A percentile compares a stretch with the other conserved stretches of the same genome.
phyloP scores from a whole-genome alignment of 345 rosid genomes.

The Lumnitzera littorea region DNA sequence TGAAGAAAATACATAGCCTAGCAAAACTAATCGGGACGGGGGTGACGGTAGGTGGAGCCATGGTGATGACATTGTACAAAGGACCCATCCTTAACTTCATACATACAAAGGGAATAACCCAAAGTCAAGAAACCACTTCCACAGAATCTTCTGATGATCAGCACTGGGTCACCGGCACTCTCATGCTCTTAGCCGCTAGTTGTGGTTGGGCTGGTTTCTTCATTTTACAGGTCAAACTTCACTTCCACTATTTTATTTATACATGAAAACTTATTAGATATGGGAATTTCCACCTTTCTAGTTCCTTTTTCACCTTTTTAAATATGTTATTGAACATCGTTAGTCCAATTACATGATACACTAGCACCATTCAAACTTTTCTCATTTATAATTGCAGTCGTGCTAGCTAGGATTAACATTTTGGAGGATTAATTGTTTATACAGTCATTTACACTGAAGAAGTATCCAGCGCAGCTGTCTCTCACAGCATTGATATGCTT shows the following conservation, averaged over 20 bases:
- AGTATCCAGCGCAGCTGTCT: slow-evolving; percentile 93
- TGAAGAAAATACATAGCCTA: slow-evolving; percentile 49
- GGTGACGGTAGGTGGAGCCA: slow-evolving; percentile 70
- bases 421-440: neutral
- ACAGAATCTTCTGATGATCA: slow-evolving; percentile 28
- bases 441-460: slow-evolving; percentile 69
- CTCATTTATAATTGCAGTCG: too few species aligned
- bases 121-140: slow-evolving; percentile 22
- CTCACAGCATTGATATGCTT: slow-evolving; percentile 64
- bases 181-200: slow-evolving; percentile 56
- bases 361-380: too few species aligned
- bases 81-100: slow-evolving; percentile 66
- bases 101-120: slow-evolving; percentile 22
- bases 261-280: neutral
- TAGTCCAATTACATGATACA: too few species aligned
- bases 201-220: slow-evolving; percentile 70
- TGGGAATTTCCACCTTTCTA: too few species aligned
- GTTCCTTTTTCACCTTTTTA: too few species aligned
- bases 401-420: neutral
- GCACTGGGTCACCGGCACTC: slow-evolving; percentile 61
- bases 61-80: slow-evolving; percentile 91
- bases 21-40: slow-evolving; percentile 75
- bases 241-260: neutral
- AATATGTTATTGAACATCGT: too few species aligned
- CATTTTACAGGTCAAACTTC: slow-evolving; percentile 61